Percentiles rank a stretch among this genome's conserved stretches.
phyloP scores from a whole-genome alignment of 192 early-diverging fungal genomes.

The Spizellomyces punctatus region DNA sequence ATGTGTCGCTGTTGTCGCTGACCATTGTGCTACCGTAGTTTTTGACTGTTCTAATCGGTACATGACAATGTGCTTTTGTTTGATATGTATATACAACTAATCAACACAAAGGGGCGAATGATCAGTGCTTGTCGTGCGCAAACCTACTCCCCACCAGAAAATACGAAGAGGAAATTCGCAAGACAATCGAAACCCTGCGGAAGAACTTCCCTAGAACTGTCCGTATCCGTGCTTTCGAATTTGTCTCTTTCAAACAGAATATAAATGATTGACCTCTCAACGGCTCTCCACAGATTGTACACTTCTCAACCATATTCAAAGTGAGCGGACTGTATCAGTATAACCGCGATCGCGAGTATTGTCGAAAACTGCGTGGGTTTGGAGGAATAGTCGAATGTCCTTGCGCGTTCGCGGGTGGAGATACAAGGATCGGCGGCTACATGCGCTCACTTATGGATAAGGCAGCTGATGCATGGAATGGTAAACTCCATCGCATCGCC shows the following conservation, averaged over 20 bases:
- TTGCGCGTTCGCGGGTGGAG: constrained; percentile 7
- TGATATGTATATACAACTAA: too few relatives aligned
- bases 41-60: constrained; percentile 12
- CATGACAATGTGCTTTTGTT: too few relatives aligned
- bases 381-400: constrained; percentile 6
- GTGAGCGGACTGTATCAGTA: constrained; percentile 8
- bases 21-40: neutral
- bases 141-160: neutral
- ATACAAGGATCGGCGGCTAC: neutral
- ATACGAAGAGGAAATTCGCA: constrained; percentile 10
- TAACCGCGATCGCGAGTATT: neutral
- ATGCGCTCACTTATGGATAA: constrained; percentile 18
- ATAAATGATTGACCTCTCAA: too few relatives aligned
- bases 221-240: too few relatives aligned
- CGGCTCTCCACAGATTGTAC: neutral
- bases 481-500: constrained; percentile 9
- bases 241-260: too few relatives aligned
- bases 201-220: constrained; percentile 5
- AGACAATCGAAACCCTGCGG: neutral
- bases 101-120: neutral
- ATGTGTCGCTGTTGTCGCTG: neutral
- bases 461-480: constrained; percentile 15
- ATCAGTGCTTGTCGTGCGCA: constrained; percentile 8
- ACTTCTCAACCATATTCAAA: constrained; percentile 16
- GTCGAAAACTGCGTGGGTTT: neutral